These are phyloP conservation scores for Alternaria ventricosa DNA, from an alignment of 2,329 filamentous ascomycete genomes.

Conservation along the genomic window DNA sequence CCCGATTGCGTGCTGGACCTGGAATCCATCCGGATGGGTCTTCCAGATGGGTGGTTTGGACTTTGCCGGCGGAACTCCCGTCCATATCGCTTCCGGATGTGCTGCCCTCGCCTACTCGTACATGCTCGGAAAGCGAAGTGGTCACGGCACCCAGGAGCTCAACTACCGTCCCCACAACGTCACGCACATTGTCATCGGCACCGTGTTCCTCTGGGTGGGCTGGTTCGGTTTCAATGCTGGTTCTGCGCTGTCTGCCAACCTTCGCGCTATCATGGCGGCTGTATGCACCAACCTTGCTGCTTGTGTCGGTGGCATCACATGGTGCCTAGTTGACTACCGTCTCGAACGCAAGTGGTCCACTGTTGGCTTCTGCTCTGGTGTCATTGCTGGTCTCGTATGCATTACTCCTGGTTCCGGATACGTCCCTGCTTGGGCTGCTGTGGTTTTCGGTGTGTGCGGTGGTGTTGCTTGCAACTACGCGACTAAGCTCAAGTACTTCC, in stretches of 20 bases:
- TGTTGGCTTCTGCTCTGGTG: slow-evolving; percentile 90
- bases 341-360: slow-evolving; percentile 92
- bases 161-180: slow-evolving; percentile 95
- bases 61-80: slow-evolving; percentile 88
- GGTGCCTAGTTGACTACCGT: slow-evolving; percentile 88
- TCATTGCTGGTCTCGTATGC: slow-evolving; percentile 83
- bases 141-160: slow-evolving; percentile 84
- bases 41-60: slow-evolving; percentile 81
- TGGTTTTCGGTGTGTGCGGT: slow-evolving; percentile 78
- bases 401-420: slow-evolving; percentile 89
- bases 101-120: slow-evolving; percentile 89
- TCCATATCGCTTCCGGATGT: slow-evolving; percentile 83
- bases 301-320: slow-evolving; percentile 83
- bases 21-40: slow-evolving; percentile 84
- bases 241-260: slow-evolving; percentile 78
- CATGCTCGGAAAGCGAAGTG: slow-evolving; percentile 85
- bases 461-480: slow-evolving; percentile 85
- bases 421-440: slow-evolving; percentile 83
- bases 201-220: slow-evolving; percentile 92
- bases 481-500: slow-evolving; percentile 86
- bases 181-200: slow-evolving; percentile 89
- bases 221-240: slow-evolving; percentile 97
- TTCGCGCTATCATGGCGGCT: slow-evolving; percentile 85
- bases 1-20: slow-evolving; percentile 93
- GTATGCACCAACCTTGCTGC: slow-evolving; percentile 86